Conservation (phyloP, 2,329 filamentous ascomycete species). For the Fusarium kyushuense region DNA sequence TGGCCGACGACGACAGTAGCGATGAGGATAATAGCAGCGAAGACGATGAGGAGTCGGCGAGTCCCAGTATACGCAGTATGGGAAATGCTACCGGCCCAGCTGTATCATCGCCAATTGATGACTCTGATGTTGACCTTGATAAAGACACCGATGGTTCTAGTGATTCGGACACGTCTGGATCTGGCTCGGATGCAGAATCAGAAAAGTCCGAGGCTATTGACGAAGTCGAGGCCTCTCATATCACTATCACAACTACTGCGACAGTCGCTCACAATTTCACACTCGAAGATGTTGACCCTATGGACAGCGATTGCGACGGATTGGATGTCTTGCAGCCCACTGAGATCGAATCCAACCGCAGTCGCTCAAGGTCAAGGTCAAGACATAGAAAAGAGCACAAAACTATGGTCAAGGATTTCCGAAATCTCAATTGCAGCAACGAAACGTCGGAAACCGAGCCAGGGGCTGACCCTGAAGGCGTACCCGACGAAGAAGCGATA, state of each 20-base stretch:
- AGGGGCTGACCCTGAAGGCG: constrained; percentile 51
- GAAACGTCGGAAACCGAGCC: constrained; percentile 55
- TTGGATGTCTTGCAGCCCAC: constrained; percentile 59
- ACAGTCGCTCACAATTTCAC: constrained; percentile 51
- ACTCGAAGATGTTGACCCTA: constrained; percentile 62
- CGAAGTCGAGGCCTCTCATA: constrained; percentile 40
- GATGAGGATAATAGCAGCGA: constrained; percentile 43
- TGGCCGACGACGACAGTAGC: constrained; percentile 30
- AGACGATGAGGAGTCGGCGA: constrained; percentile 47
- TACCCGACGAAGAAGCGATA: constrained; percentile 54
- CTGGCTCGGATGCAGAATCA: constrained; percentile 41
- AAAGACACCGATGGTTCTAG: constrained; percentile 33
- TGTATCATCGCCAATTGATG: constrained; percentile 22
- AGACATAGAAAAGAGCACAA: constrained; percentile 56
- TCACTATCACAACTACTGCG: constrained; percentile 32
- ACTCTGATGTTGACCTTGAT: constrained; percentile 32
- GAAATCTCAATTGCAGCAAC: constrained; percentile 60
- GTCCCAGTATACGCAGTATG: constrained; percentile 47
- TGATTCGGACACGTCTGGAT: constrained; percentile 39
- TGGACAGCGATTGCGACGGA: constrained; percentile 60
- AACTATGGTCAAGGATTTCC: constrained; percentile 59
- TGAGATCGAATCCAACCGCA: constrained; percentile 61
- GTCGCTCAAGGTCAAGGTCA: constrained; percentile 56
- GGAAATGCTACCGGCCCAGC: constrained; percentile 39
- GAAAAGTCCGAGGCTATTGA: constrained; percentile 43